Percentiles rank a stretch among this genome's conserved stretches.
These are phyloP conservation scores for Aspergillus sclerotialis DNA, from an alignment of 2,329 filamentous ascomycete genomes.

Conservation along the genomic window DNA sequence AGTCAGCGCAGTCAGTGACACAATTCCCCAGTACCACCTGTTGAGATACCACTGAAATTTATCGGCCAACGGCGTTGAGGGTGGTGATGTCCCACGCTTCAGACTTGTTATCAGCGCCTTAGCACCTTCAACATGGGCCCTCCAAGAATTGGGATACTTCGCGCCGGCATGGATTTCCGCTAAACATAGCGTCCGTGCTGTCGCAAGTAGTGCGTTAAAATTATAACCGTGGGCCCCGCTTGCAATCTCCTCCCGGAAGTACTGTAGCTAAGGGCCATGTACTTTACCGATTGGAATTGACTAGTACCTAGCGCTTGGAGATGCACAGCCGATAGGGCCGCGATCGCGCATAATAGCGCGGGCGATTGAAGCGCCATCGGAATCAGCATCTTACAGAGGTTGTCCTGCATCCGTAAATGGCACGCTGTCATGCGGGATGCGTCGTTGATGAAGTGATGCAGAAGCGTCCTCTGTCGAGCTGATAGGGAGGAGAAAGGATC, in stretches of 20 bases:
- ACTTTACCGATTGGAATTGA: conserved; percentile 27
- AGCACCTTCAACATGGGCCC: conserved; percentile 37
- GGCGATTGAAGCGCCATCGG: conserved; percentile 39
- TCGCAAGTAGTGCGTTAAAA: conserved; percentile 32
- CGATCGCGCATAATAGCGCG: conserved; percentile 36
- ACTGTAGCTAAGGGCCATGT: conserved; percentile 35
- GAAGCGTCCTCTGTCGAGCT: conserved; percentile 26
- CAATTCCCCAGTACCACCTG: conserved; percentile 36
- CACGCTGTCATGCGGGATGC: conserved; percentile 36
- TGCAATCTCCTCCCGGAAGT: conserved; percentile 36
- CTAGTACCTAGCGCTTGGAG: conserved; percentile 30
- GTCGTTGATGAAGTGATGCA: conserved; percentile 37
- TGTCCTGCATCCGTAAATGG: conserved; percentile 33
- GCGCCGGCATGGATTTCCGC: conserved; percentile 38
- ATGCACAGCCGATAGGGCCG: conserved; percentile 38
- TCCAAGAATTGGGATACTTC: conserved; percentile 34
- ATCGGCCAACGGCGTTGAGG: conserved; percentile 17
- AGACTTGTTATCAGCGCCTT: conserved; percentile 29
- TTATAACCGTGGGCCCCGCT: conserved; percentile 20
- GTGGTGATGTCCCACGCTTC: conserved; percentile 10
- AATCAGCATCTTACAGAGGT: conserved; percentile 37
- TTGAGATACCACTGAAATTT: conserved; percentile 32
- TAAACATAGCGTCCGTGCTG: conserved; percentile 37
- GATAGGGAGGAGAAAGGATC: conserved; percentile 33
- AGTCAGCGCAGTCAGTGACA: conserved; percentile 35